Base-by-base conservation (phyloP, 1,139 yeast genomes). In the Geotrichum carabidarum region DNA sequence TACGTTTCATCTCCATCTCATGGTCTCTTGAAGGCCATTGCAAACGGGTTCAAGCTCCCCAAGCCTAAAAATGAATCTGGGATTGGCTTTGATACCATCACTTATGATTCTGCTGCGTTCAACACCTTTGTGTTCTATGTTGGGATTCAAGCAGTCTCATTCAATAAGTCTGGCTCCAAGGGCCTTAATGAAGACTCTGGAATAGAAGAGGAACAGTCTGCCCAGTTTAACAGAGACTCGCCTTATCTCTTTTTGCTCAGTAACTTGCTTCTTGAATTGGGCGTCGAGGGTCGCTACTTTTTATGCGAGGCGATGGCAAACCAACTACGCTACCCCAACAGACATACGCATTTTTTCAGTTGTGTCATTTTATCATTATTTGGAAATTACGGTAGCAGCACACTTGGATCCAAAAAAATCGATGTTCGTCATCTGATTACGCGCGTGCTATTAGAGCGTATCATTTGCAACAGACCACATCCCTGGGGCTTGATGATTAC, bases 401-500 rank as follows among this genome's bases (percentile, higher is more conserved):
- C 70, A 74, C 57, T 83, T 82, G 89, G 78, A 71, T 58, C 75
- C 17, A 71, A 72, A 50, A 69, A 71, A 55, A 65, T 71, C 15
- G 81, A 78, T 51, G 78, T 88, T n/a, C 95, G 89, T 71, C 96
- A 93, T 66, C 72, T 91, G 54, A 84, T 89, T 57, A 79, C 90
- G 2, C 78, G 99, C 60, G 94, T 87, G n/a, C 72, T 93, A 53
- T 72, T 94, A 60, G 99, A 93, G 72, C 81, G 98, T 68, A 80
- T 89, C 55, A 77, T 90, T 57, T 93, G 93, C 60, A 83, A 85
- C 70, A 85, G 93, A 65, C 99, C 99, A 35, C 98, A 93, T 70
- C 96, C 97, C 12, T 93, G 98, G 98, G 99, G 98, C n/a, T 77
- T 93, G 50, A 77, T 93, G 59, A 82, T 89, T 52, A 84, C 95